Base-by-base conservation (phyloP, 2,329 filamentous ascomycete genomes). In the Aureobasidium pullulans region DNA sequence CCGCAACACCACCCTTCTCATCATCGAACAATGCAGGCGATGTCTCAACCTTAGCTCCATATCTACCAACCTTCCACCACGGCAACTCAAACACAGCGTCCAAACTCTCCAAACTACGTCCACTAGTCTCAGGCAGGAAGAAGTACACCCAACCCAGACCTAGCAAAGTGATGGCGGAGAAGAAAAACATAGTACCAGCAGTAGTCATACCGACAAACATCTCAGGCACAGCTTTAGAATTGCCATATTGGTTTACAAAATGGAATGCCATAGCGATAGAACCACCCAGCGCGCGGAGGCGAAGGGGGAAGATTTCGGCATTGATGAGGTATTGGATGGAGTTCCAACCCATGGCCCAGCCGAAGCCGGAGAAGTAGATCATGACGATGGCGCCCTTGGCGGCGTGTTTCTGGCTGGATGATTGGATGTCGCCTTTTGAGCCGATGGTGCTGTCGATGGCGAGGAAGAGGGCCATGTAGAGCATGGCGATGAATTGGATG, bases 161-260 rank as follows among this genome's bases (percentile, higher is more conserved):
- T 4, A 90, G 46, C 1, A 87, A 64, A 0, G 88, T 91, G 9
- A 91, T 79, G 2, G 79, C 82, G 0, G 81, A 79, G 71, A 91
- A 92, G 74, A 86, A 88, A 81, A 87, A 86, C 76, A 92, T 92
- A 0, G 88, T 91, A 0, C 89, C 89, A 61, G 80, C 82, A 29
- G 75, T 76, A 0, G 75, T 77, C 69, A 83, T 77, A 2, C 56
- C 42, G 71, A 91, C 77, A 46, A 92, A 81, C 87, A 91, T 89
- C 64, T 84, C 82, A 0, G 88, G 88, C 0, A 90, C 85, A 0
- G 88, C 87, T 34, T 88, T 85, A 1, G 84, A 81, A 74, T 89
- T 90, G 31, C 87, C 88, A 69, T 89, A 91, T 71, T 90, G 87
- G 71, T 89, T 89, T 61, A 81, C 85, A 68, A 91, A 91, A 72